These are phyloP conservation scores for Neofusicoccum kwambonambiense DNA, from an alignment of 2,329 filamentous ascomycete genomes.

Conservation along the genomic window DNA sequence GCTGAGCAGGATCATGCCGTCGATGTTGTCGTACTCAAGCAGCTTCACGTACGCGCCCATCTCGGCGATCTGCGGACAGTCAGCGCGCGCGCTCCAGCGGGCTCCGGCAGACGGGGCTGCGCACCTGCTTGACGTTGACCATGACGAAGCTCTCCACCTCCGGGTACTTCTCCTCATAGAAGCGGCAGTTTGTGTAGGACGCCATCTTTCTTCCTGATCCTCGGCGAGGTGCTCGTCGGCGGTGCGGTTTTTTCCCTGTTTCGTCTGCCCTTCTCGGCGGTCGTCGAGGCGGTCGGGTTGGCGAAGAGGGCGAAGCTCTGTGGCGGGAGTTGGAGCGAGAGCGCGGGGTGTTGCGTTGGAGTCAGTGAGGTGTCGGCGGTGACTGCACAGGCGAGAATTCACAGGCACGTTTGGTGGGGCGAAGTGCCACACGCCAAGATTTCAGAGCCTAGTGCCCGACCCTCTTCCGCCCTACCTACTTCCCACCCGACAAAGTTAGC, in stretches of 20 bases:
- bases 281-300: not conserved
- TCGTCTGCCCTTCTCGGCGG: not conserved
- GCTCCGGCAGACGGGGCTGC: not conserved
- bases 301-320: not conserved
- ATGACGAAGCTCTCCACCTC: conserved; percentile 99
- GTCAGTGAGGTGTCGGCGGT: conserved; percentile 12
- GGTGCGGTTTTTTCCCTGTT: not conserved
- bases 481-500: not conserved
- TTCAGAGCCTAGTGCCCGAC: conserved; percentile 1
- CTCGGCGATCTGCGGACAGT: conserved; percentile 75
- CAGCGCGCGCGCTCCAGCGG: conserved; percentile 14
- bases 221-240: not conserved
- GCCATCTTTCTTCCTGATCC: conserved; percentile 64
- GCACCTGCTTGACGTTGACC: conserved; percentile 98
- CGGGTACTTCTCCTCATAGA: conserved; percentile 96
- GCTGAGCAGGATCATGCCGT: conserved; percentile 98
- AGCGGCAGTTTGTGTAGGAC: conserved; percentile 85
- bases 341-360: conserved; percentile 4
- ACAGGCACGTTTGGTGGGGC: conserved; percentile 17
- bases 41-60: conserved; percentile 99
- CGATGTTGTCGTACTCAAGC: conserved; percentile 99
- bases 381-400: conserved; percentile 15
- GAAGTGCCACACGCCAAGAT: conserved; percentile 13
- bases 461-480: not conserved
- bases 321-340: not conserved